These are phyloP conservation scores for Cryptomeria japonica DNA, from an alignment of 75 land plant genomes.

Conservation along the genomic window DNA sequence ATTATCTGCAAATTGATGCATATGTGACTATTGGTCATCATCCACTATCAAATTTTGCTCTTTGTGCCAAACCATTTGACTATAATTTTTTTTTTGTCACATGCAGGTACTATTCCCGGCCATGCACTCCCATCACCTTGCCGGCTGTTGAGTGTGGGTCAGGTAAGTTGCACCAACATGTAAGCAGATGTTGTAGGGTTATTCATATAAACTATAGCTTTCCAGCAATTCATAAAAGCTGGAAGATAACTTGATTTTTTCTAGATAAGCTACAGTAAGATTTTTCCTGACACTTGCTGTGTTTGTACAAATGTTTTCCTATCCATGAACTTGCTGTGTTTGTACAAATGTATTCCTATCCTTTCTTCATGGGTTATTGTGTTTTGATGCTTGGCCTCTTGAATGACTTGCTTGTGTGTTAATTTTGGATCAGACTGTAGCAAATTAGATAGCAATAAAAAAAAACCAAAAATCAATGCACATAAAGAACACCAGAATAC, in stretches of 20 bases:
- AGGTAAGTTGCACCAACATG: conserved; percentile 35
- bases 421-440: no score
- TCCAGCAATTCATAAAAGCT: not conserved
- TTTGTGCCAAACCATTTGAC: not conserved
- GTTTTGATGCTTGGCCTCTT: not conserved
- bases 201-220: conserved; percentile 5
- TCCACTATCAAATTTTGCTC: not conserved
- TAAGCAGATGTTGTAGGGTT: not conserved
- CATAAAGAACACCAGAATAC: no score
- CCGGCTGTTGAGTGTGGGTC: conserved; percentile 65
- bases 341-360: not conserved
- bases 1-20: not conserved
- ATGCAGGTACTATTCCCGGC: conserved; percentile 38
- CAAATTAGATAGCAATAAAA: no score
- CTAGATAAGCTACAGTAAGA: not conserved
- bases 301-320: not conserved
- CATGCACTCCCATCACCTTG: conserved; percentile 62
- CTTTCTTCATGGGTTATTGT: not conserved
- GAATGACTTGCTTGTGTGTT: not conserved
- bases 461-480: no score
- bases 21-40: not conserved
- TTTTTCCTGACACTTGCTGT: not conserved
- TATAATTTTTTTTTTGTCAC: not conserved
- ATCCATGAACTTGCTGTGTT: not conserved
- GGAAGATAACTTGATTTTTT: not conserved